Percentiles rank a stretch among this genome's conserved stretches.
Evolutionary conservation across 805 yeast species (phyloP).

Genomic region (Spathaspora gorwiae): DNA sequence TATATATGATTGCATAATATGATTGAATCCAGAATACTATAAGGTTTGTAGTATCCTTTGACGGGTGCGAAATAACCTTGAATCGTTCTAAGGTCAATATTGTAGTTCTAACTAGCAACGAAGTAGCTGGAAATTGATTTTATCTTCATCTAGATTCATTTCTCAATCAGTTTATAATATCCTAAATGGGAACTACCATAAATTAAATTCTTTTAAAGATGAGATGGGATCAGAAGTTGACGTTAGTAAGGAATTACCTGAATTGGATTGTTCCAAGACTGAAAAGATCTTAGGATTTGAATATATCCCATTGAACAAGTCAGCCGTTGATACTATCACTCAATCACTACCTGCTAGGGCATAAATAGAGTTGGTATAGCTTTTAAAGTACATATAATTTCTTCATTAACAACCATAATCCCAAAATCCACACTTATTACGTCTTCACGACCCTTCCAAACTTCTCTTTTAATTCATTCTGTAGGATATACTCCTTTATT

Average conservation of each 20-base stretch:
- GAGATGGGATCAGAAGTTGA: slow-evolving; percentile 13
- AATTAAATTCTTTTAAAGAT: slow-evolving; percentile 11
- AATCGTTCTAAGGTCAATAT: slow-evolving; percentile 16
- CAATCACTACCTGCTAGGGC: slow-evolving; percentile 18
- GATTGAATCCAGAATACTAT: no score
- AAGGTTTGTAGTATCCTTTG: no score
- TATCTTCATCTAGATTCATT: slow-evolving; percentile 14
- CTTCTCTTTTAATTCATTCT: slow-evolving; percentile 15
- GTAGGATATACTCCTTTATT: slow-evolving; percentile 24
- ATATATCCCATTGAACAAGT: slow-evolving; percentile 33
- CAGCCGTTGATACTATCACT: slow-evolving; percentile 40
- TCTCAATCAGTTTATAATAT: slow-evolving; percentile 20
- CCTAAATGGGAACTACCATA: slow-evolving; percentile 17
- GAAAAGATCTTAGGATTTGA: slow-evolving; percentile 31
- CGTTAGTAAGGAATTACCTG: slow-evolving; percentile 14
- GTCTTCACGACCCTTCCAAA: background rate
- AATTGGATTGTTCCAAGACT: slow-evolving; percentile 21
- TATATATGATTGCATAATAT: no score
- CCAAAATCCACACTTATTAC: background rate
- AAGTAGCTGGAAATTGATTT: slow-evolving; percentile 18
- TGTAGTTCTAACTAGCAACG: slow-evolving; percentile 16
- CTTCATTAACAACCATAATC: background rate
- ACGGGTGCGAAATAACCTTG: no score
- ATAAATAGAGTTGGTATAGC: background rate
- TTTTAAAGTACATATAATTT: no score